phyloP scores from a whole-genome alignment of 495 filamentous ascomycete genomes.

The Hypoxylon fuscum region DNA sequence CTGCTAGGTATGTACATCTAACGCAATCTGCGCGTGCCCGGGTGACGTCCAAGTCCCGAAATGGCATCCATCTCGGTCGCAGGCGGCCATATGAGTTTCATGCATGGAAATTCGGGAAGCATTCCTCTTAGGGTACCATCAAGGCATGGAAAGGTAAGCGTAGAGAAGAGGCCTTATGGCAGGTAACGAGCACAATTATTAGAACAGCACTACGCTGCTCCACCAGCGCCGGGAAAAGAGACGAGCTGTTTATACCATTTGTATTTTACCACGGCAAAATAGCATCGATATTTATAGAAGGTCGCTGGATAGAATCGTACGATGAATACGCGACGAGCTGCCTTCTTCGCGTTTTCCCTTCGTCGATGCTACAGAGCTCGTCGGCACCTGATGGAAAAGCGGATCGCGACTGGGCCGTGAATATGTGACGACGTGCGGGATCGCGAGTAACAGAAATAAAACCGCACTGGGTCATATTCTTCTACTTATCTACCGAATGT shows the following conservation, averaged over 20 bases:
- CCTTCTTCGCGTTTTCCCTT: not conserved
- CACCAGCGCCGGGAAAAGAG: slow-evolving; percentile 12
- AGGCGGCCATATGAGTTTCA: slow-evolving; percentile 26
- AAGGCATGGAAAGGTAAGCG: not conserved
- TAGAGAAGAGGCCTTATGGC: not conserved
- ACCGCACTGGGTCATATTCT: no score
- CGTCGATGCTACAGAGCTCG: not conserved
- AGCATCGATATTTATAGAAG: not conserved
- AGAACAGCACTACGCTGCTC: slow-evolving; percentile 7
- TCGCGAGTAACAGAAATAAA: no score
- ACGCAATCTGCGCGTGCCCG: slow-evolving; percentile 20
- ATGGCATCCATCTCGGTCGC: slow-evolving; percentile 21
- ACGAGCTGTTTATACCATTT: slow-evolving; percentile 7
- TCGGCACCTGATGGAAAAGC: no score
- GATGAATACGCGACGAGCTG: not conserved
- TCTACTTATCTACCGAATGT: no score
- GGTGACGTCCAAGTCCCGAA: slow-evolving; percentile 13
- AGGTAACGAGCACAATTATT: not conserved
- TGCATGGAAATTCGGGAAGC: slow-evolving; percentile 42
- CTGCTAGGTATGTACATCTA: not conserved
- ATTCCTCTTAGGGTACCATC: slow-evolving; percentile 21
- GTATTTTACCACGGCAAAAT: slow-evolving; percentile 14
- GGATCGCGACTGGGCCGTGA: no score
- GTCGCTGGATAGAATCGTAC: not conserved
- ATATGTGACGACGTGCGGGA: no score